Percentiles rank a stretch among this genome's conserved stretches.
Conservation (phyloP, 352 stramenopile species). For the Pythium aristosporum region DNA sequence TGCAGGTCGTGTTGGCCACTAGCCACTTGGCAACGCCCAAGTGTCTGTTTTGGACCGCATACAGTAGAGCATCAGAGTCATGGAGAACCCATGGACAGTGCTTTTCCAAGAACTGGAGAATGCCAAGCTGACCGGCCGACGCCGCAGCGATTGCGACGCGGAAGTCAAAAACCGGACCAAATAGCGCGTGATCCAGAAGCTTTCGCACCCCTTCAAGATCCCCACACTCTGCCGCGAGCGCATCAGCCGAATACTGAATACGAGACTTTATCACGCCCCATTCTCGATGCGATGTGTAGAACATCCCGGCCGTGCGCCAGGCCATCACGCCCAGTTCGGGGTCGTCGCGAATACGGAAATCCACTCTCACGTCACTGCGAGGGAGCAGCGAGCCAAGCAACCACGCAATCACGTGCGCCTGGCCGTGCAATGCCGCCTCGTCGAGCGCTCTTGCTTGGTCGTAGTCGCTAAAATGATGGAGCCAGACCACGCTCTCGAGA, state of each 20-base stretch:
- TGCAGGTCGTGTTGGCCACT: too few relatives aligned
- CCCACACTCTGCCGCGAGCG: too few relatives aligned
- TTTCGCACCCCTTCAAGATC: neutral
- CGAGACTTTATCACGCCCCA: too few relatives aligned
- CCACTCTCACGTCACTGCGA: neutral
- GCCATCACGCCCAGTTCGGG: too few relatives aligned
- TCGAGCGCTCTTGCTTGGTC: conserved; percentile 1
- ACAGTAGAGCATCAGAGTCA: too few relatives aligned
- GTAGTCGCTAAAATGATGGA: conserved; percentile 5
- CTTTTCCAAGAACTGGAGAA: neutral
- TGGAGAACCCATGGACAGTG: neutral
- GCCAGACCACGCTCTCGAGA: conserved; percentile 14
- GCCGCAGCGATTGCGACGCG: neutral
- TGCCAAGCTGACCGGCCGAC: neutral
- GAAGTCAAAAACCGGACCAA: neutral
- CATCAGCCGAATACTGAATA: too few relatives aligned
- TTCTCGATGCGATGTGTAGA: too few relatives aligned
- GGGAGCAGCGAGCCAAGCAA: too few relatives aligned
- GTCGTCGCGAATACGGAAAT: too few relatives aligned
- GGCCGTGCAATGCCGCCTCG: neutral
- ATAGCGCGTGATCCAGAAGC: neutral
- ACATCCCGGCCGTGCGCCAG: neutral
- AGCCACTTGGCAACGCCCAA: too few relatives aligned
- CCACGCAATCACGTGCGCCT: too few relatives aligned
- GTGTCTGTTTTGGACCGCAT: too few relatives aligned